Base-by-base conservation (phyloP, 306 rosid genomes). In the Begonia peltatifolia region DNA sequence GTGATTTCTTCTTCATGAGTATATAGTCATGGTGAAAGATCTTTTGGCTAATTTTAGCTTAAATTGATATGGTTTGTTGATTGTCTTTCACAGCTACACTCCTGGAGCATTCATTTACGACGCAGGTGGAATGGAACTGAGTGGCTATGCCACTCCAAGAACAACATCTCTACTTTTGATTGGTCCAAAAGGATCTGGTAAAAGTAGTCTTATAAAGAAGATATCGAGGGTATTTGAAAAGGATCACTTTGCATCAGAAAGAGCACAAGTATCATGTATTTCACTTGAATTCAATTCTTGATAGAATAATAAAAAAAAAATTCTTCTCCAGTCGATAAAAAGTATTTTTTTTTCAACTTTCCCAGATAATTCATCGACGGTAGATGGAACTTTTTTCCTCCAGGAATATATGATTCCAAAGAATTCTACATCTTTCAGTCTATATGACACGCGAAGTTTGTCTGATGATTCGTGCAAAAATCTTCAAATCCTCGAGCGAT, bases 201-300 rank as follows among this genome's bases (percentile, higher is more conserved):
- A 84, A 70, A 84, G 93, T 79, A 74, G 95, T 66, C 90, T 89
- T 66, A 59, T 89, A 54, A 89, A 89, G 59, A 76, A 76, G 73
- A 89, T 89, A 53, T 80, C 90, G 42, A 72, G 55, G 73, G 77
- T 75, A 67, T 58, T 89, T 54, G 95, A 84, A 43, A 69, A 70
- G 57, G 95, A 76, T 69, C 68, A 70, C 68, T 82, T 68, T 47
- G 70, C 70, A 30, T 66, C 87, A 1, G 80, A 62, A 14, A 82
- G 97, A 74, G 94, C 95, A 58, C 97, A 89, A 80, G 83, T 82
- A 35, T 77, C 97, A 75, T 84, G 94, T 89, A 84, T 58, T 42
- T 6, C 35, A 14, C 16, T 53, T 14, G 38, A 56, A 22, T 44
- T 65, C 14, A 50, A 53, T 46, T 51, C 9, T 38, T 23, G 46